Percentiles rank a stretch among this genome's conserved stretches.
Conservation (phyloP, 2,329 filamentous ascomycete species). For the Trichoderma brevicompactum region DNA sequence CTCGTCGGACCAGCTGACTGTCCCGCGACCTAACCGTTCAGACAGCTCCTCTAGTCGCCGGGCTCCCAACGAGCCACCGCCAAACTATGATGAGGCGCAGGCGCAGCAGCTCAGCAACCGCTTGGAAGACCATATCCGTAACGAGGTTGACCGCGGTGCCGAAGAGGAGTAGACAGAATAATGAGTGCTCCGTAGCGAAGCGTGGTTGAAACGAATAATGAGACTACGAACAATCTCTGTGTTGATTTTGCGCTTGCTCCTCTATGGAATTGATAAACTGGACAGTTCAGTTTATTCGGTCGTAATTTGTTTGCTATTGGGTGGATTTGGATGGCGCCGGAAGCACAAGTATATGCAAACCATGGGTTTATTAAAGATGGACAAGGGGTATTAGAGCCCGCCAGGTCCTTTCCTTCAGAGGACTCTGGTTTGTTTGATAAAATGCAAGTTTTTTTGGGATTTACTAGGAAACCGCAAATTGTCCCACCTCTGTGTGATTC, state of each 20-base stretch:
- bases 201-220: slow-evolving; percentile 20
- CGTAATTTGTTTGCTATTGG: slow-evolving; percentile 26
- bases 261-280: slow-evolving; percentile 14
- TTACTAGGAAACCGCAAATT: background rate
- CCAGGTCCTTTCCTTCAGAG: background rate
- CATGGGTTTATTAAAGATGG: slow-evolving; percentile 18
- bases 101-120: slow-evolving; percentile 64
- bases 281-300: background rate
- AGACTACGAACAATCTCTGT: slow-evolving; percentile 23
- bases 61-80: slow-evolving; percentile 76
- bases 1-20: slow-evolving; percentile 33
- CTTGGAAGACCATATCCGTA: slow-evolving; percentile 72
- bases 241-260: slow-evolving; percentile 23
- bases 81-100: slow-evolving; percentile 90
- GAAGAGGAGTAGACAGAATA: slow-evolving; percentile 24
- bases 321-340: slow-evolving; percentile 23
- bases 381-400: slow-evolving; percentile 21
- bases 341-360: background rate
- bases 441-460: slow-evolving; percentile 1
- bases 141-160: slow-evolving; percentile 68
- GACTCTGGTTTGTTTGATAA: slow-evolving; percentile 10
- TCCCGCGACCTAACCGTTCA: slow-evolving; percentile 40
- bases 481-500: background rate
- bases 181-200: slow-evolving; percentile 24
- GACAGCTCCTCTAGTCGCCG: slow-evolving; percentile 46